Conservation (phyloP, 2,329 filamentous ascomycete genomes). For the Penicillium sp. region DNA sequence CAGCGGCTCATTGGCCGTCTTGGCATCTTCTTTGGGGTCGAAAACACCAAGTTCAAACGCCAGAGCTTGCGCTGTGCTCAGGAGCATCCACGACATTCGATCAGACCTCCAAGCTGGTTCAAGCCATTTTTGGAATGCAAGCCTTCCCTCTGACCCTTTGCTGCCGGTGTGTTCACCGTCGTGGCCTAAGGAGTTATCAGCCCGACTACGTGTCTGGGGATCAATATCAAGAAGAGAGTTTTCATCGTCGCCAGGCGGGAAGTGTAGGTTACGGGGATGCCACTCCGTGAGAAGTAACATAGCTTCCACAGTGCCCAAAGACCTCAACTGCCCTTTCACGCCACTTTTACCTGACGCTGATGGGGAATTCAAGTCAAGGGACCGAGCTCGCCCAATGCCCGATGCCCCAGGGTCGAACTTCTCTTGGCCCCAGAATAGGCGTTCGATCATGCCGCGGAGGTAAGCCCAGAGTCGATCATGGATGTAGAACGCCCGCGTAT, state of each 20-base stretch:
- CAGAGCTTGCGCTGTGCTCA: conserved; percentile 84
- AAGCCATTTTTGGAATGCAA: conserved; percentile 86
- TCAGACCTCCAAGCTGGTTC: conserved; percentile 94
- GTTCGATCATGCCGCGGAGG: conserved; percentile 88
- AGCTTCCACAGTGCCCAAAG: conserved; percentile 89
- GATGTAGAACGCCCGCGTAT: conserved; percentile 82
- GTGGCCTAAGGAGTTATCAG: conserved; percentile 44
- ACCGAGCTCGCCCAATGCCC: conserved; percentile 62
- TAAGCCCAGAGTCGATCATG: conserved; percentile 96
- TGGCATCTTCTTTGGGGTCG: conserved; percentile 76
- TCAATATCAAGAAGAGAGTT: conserved; percentile 64
- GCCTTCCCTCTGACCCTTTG: conserved; percentile 66
- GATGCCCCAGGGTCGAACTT: conserved; percentile 74
- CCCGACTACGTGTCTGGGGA: conserved; percentile 60
- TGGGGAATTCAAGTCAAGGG: conserved; percentile 58
- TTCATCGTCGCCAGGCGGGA: conserved; percentile 69
- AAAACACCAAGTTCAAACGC: conserved; percentile 95
- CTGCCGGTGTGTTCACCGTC: conserved; percentile 42
- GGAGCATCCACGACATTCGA: conserved; percentile 96
- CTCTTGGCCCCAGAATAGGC: conserved; percentile 92
- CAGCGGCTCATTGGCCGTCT: conserved; percentile 48
- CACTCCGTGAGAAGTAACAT: conserved; percentile 93
- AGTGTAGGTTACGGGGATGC: conserved; percentile 92
- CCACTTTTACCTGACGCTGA: conserved; percentile 49
- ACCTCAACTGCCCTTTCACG: conserved; percentile 73